Percentiles rank a stretch among this genome's conserved stretches.
phyloP scores from a whole-genome alignment of 352 stramenopile genomes.

The Globisporangium orthogonon region DNA sequence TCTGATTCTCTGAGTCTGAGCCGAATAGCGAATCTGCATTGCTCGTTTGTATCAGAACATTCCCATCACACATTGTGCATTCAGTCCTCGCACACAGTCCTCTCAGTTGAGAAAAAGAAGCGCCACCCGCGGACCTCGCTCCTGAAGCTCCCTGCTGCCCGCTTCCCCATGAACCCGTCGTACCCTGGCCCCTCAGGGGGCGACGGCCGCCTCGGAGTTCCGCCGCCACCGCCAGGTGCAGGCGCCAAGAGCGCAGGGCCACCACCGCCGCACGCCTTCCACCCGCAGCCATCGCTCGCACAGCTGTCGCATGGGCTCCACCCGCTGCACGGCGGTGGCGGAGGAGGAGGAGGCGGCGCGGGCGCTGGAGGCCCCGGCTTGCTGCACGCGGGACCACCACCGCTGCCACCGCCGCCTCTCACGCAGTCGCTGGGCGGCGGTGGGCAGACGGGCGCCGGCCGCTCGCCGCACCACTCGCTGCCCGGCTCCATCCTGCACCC shows the following conservation, averaged over 20 bases:
- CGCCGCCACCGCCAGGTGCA: slow-evolving; percentile 19
- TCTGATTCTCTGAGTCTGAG: background rate
- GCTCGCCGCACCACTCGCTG: slow-evolving; percentile 63
- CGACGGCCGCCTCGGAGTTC: slow-evolving; percentile 44
- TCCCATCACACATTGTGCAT: too few species aligned
- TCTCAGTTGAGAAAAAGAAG: slow-evolving; percentile 20
- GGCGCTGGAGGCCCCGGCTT: slow-evolving; percentile 14
- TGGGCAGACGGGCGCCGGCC: slow-evolving; percentile 30
- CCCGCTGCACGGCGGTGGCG: slow-evolving; percentile 57
- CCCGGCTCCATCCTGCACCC: slow-evolving; percentile 66
- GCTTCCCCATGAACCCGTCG: slow-evolving; percentile 60
- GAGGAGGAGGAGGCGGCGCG: slow-evolving; percentile 1
- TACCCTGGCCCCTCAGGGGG: slow-evolving; percentile 55
- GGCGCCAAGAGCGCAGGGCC: slow-evolving; percentile 31
- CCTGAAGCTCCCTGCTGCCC: too few species aligned
- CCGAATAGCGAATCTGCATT: too few species aligned
- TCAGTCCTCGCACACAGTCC: too few species aligned
- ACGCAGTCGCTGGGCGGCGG: slow-evolving; percentile 29
- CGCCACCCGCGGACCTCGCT: background rate
- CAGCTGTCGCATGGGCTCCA: slow-evolving; percentile 59
- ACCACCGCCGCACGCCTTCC: slow-evolving; percentile 44
- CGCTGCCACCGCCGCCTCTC: slow-evolving; percentile 58
- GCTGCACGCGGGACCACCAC: slow-evolving; percentile 49
- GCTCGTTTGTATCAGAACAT: too few species aligned
- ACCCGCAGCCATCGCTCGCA: slow-evolving; percentile 56